Evolutionary conservation across 164 flowering plant genomes (phyloP), one percentile per base, ranked within the genome.

Genomic region (Tetrastigma voinierianum): DNA sequence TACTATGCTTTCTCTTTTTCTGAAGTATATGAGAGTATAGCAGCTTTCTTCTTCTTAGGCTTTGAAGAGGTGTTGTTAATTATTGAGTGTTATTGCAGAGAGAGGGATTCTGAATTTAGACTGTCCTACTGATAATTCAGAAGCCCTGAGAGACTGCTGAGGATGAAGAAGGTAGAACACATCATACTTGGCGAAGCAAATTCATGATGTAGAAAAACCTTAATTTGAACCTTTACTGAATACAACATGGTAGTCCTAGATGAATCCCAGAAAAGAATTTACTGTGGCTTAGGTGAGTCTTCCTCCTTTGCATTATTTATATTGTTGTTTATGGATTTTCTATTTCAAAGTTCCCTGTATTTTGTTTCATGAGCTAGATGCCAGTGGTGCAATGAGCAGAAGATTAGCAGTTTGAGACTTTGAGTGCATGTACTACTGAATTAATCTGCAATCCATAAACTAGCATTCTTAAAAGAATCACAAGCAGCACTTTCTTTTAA

Each of bases 241-340:
- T 15, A 25, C 10, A 20, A 57, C 8, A 46, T 6, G 15, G n/a
- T 15, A 49, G 15, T 49, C 17, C 56, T 19, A 17, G 9, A 52
- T 52, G 18, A 52, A 52, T 59, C 49, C 45, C 46, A 16, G 61
- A 57, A 59, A 59, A 40, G 15, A 48, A 46, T 43, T 43, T 13
- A 18, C 40, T 15, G 17, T 19, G 9, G 47, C 49, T n/a, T 10
- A 44, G 19, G 45, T 57, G n/a, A 24, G 0, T 25, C 6, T 57
- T 1, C 0, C 10, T 57, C 15, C 23, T 32, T 32, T 19, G 6
- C 16, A 20, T 1, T 8, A 45, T 19, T 46, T 45, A 19, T 14
- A 13, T 13, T 21, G 15, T 62, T 20, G 2, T 59, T n/a, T 21
- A 62, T 23, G 19, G 19, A 16, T 48, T 3, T 21, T 11, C 51